phyloP scores from a whole-genome alignment of 306 rosid genomes.

The Adenanthera pavonina region DNA sequence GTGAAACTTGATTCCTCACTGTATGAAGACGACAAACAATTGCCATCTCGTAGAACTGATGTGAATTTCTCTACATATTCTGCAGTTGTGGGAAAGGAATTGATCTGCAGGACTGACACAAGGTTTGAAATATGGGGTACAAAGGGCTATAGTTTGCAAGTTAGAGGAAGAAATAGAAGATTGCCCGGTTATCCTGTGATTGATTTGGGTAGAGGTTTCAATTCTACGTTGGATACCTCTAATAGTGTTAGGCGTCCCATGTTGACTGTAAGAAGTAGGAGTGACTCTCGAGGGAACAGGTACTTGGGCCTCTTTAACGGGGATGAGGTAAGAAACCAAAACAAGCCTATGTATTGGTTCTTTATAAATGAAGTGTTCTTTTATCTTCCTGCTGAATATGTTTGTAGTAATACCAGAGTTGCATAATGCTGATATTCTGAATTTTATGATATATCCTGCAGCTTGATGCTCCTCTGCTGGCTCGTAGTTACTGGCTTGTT shows the following conservation, averaged over 20 bases:
- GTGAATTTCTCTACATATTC: constrained; percentile 89
- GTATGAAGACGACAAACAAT: constrained; percentile 71
- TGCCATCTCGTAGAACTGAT: constrained; percentile 91
- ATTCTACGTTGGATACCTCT: constrained; percentile 52
- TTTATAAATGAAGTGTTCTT: neutral
- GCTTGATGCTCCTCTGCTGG: constrained; percentile 77
- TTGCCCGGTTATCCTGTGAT: constrained; percentile 78
- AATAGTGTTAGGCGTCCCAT: constrained; percentile 35
- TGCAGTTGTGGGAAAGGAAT: constrained; percentile 74
- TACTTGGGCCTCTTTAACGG: constrained; percentile 76
- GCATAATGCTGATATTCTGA: constrained; percentile 40
- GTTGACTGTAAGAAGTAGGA: constrained; percentile 40
- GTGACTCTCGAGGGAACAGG: constrained; percentile 59
- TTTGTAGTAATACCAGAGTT: constrained; percentile 12
- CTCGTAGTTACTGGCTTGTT: constrained; percentile 77
- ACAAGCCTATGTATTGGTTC: neutral
- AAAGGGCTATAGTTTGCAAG: constrained; percentile 77
- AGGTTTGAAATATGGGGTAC: constrained; percentile 91
- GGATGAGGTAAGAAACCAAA: constrained; percentile 76
- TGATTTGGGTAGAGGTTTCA: constrained; percentile 70
- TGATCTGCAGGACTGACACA: constrained; percentile 75
- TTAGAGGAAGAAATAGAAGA: constrained; percentile 86
- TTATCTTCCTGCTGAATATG: neutral
- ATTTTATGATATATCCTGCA: constrained; percentile 50
- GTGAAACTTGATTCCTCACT: constrained; percentile 59